A percentile compares a stretch with the other conserved stretches of the same genome.
Conservation (phyloP, 768 basidiomycete genomes). For the Serendipita vermifera region DNA sequence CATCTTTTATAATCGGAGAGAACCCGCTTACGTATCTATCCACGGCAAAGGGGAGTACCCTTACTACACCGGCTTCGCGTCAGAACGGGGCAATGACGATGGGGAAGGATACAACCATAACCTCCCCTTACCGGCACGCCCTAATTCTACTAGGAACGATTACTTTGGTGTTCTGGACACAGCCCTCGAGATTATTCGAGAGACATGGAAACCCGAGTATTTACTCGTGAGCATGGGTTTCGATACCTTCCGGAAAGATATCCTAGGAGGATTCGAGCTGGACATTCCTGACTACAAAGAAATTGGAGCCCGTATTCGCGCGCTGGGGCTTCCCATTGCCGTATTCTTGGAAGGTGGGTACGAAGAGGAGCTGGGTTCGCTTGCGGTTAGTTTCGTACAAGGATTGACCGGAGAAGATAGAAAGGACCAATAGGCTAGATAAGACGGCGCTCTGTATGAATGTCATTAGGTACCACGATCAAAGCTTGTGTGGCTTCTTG, state of each 20-base stretch:
- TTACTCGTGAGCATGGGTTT: slow-evolving; percentile 22
- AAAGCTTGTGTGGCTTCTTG: too few species aligned
- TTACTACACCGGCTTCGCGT: slow-evolving; percentile 23
- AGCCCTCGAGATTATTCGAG: slow-evolving; percentile 16
- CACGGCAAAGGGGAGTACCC: slow-evolving; percentile 25
- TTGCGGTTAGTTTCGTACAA: not conserved
- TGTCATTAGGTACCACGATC: too few species aligned
- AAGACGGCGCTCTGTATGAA: not conserved
- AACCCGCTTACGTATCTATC: slow-evolving; percentile 24
- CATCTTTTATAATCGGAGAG: slow-evolving; percentile 20
- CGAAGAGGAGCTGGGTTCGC: not conserved
- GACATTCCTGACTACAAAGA: not conserved
- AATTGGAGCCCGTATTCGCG: not conserved
- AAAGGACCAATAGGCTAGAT: not conserved
- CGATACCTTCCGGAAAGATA: slow-evolving; percentile 2
- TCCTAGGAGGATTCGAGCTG: not conserved
- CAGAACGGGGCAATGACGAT: slow-evolving; percentile 20
- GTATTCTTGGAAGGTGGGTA: slow-evolving; percentile 1
- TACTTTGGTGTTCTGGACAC: slow-evolving; percentile 19
- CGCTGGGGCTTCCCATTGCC: not conserved
- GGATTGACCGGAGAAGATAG: not conserved
- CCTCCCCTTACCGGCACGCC: slow-evolving; percentile 22
- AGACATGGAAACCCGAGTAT: slow-evolving; percentile 17
- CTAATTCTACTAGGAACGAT: slow-evolving; percentile 17
- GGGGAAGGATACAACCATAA: slow-evolving; percentile 22